A percentile compares a stretch with the other conserved stretches of the same genome.
Evolutionary conservation across 371 early-diverging fungal genomes (phyloP).

Genomic region (Rhizopus sp.): DNA sequence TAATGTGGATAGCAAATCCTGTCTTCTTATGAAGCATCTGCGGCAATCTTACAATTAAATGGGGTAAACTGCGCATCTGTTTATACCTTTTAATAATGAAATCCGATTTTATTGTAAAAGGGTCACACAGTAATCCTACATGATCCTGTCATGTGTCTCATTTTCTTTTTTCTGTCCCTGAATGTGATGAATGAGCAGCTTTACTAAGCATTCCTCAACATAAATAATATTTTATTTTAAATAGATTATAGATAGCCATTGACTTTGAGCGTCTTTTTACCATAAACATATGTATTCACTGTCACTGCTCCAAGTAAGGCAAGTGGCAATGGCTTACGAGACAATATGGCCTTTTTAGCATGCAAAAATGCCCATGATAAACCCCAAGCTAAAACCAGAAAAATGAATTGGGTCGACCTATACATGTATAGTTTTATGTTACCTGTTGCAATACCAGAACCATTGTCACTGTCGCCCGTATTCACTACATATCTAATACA

Average conservation of each 20-base stretch:
- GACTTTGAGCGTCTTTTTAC: constrained; percentile 46
- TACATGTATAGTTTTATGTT: neutral
- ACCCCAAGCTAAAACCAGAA: constrained; percentile 43
- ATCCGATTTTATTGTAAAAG: no score
- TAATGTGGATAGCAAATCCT: no score
- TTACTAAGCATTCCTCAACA: no score
- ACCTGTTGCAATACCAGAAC: constrained; percentile 57
- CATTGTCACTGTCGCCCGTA: constrained; percentile 50
- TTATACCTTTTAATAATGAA: no score
- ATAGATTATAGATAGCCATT: constrained; percentile 40
- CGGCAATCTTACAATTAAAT: no score
- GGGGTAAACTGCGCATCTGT: no score
- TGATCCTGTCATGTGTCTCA: no score
- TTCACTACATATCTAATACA: constrained; percentile 44
- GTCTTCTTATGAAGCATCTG: no score
- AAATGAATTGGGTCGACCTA: neutral
- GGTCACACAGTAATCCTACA: no score
- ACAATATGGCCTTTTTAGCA: constrained; percentile 32
- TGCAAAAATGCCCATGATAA: constrained; percentile 50
- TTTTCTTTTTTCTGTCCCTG: no score
- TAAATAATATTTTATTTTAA: no score
- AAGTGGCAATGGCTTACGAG: constrained; percentile 42
- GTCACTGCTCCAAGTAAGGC: constrained; percentile 32
- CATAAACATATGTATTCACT: constrained; percentile 41
- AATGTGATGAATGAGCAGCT: no score